Evolutionary conservation across 1,284 basidiomycete genomes (phyloP), one percentile per base, ranked within the genome.

Genomic region (Earliella scabrosa): DNA sequence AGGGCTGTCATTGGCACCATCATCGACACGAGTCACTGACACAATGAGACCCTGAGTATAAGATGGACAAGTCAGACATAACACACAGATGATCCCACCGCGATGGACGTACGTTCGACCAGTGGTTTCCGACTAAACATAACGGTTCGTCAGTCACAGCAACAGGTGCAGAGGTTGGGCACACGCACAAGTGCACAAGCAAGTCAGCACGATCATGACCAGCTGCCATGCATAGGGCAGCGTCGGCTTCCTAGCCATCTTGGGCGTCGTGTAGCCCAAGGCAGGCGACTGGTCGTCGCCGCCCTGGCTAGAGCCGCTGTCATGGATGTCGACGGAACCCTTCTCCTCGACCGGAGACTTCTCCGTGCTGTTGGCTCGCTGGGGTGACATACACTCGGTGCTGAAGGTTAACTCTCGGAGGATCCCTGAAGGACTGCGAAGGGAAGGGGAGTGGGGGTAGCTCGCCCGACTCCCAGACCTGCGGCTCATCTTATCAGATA

Each of bases 81-180:
- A 9, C 2, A 11, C 20, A 20, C 18, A 20, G 32, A 31, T 24
- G 39, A 27, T 34, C 23, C 6, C 9, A 34, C 18, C 10, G 58
- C 70, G 52, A 58, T 23, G 16, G 3, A 56, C 61, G 36, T 45
- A 78, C 77, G 60, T 77, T 77, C 10, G 76, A 78, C 77, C 77
- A 79, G 58, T 79, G 77, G 61, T 78, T 77, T 2, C 77, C 77
- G 52, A 79, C 77, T 79, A 46, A 8, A 43, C 39, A 35, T 46
- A 50, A 26, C 50, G 23, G 38, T 44, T 16, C 45, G 40, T 58
- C 27, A 61, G 39, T 34, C 26, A 35, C 16, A n/a, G 13, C 14
- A 16, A 39, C 4, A 27, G 32, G 35, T 5, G n/a, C 16, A 32
- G 21, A 26, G 20, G 4, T 2, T 7, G 16, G 20, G 16, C 11